Evolutionary conservation across 108 stramenopile species (phyloP), one percentile per base, ranked within the genome.

Genomic region (Pelagomonas calceolata): DNA sequence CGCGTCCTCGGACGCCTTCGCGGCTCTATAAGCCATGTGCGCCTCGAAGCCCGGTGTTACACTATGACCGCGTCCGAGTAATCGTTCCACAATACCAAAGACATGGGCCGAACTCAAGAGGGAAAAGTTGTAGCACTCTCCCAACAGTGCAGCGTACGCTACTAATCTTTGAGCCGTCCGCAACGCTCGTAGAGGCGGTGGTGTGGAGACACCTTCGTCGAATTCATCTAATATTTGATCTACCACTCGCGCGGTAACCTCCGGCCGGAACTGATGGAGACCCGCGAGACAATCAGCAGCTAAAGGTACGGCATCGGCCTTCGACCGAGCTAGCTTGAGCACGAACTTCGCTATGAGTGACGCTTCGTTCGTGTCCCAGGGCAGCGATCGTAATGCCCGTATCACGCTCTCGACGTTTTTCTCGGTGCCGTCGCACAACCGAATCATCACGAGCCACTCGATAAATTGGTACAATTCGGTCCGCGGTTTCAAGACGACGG

Each of bases 171-270:
- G 95, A 71, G 87, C 83, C 66, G 95, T 94, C 36, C 89, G 84
- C 66, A 90, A 84, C 44, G 79, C 73, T 29, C 90, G 92, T 71
- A 89, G 70, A 69, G 7, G 26, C 21, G 51, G 21, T 26, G 51
- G 51, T 26, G 51, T 12, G 63, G 94, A 92, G 26, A 94, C 77
- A 65, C 85, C 88, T 86, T 88, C 85, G 65, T 91, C 86, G 34
- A 97, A 79, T 60, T 91, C 93, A 74, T 95, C 96, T 37, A 95
- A 36, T 0, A 94, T 79, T 31, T 73, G 66, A 79, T 97, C 96
- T 4, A 94, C 84, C 67, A 95, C 70, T 45, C 88, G 84, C 35
- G 91, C 81, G 30, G 81, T 76, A 31, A 92, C 83, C 65, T 91
- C 89, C 31, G 88, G 87, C 65, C 88, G 84, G 71, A 63, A 65